Conservation (phyloP, 306 rosid species). For the Herpetospermum pedunculosum region DNA sequence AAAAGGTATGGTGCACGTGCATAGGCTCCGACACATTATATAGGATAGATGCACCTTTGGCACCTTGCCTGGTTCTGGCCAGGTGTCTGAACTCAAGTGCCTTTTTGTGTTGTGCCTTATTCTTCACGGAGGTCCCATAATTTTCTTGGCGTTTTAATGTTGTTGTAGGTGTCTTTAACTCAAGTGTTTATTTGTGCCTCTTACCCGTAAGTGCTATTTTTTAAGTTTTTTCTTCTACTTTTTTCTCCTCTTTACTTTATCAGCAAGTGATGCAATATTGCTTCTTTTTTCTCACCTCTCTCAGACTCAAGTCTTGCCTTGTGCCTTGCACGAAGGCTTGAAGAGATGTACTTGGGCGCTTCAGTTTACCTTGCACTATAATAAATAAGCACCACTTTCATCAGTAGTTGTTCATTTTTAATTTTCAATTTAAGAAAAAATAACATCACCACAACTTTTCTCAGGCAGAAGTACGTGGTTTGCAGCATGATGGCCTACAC, state of each 20-base stretch:
- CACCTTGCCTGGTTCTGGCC: background rate
- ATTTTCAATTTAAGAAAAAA: background rate
- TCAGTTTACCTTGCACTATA: background rate
- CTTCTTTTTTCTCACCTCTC: background rate
- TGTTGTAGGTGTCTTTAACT: background rate
- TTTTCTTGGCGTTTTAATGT: background rate
- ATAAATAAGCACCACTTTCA: background rate
- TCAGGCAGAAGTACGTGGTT: constrained; percentile 90
- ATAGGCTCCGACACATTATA: background rate
- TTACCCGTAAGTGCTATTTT: background rate
- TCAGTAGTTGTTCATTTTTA: background rate
- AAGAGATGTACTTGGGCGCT: background rate
- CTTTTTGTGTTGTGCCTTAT: background rate
- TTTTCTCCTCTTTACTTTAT: background rate
- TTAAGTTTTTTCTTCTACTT: background rate
- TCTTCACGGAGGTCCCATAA: background rate
- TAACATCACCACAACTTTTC: background rate
- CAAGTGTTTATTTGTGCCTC: background rate
- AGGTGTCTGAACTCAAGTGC: background rate
- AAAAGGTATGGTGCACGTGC: background rate
- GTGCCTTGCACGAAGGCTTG: background rate
- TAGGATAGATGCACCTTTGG: background rate
- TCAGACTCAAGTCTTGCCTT: background rate
- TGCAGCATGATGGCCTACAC: constrained; percentile 79
- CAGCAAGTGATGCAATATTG: background rate